phyloP scores from a whole-genome alignment of 2,329 filamentous ascomycete species.

The Colletotrichum euphorbiae region DNA sequence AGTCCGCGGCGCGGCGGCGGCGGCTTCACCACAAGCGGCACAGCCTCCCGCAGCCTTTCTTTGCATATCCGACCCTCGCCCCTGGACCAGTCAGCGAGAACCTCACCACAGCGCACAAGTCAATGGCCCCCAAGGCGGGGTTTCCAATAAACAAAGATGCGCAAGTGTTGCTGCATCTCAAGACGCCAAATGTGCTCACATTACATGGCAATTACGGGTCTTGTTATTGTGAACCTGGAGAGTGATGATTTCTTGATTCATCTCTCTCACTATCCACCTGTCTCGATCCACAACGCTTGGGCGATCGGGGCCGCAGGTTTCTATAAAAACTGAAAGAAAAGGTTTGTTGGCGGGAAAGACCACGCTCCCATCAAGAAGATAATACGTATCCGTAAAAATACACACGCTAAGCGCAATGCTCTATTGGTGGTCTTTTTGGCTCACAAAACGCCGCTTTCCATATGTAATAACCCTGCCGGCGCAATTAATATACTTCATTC shows the following conservation, averaged over 20 bases:
- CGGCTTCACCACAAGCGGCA: no score
- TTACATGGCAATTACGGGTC: not conserved
- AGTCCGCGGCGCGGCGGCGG: no score
- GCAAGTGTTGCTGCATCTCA: no score
- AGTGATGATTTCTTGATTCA: not conserved
- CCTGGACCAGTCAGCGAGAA: not conserved
- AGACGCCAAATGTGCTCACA: no score
- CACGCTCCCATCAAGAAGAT: not conserved
- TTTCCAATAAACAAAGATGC: no score
- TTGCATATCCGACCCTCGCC: not conserved
- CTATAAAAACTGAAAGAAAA: constrained; percentile 8
- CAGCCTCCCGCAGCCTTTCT: not conserved
- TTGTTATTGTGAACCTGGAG: not conserved
- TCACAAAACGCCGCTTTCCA: constrained; percentile 24
- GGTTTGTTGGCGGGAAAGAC: not conserved
- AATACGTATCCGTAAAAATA: constrained; percentile 1
- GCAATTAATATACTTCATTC: constrained; percentile 33
- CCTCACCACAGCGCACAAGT: not conserved
- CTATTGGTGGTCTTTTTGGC: constrained; percentile 8
- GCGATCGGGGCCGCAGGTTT: not conserved
- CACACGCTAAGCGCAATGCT: constrained; percentile 19
- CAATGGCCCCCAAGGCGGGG: not conserved
- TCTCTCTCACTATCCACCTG: not conserved
- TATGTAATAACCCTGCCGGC: constrained; percentile 13
- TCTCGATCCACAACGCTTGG: constrained; percentile 5